Evolutionary conservation across 352 stramenopile genomes (phyloP).

Genomic region (Sclerospora graminicola): DNA sequence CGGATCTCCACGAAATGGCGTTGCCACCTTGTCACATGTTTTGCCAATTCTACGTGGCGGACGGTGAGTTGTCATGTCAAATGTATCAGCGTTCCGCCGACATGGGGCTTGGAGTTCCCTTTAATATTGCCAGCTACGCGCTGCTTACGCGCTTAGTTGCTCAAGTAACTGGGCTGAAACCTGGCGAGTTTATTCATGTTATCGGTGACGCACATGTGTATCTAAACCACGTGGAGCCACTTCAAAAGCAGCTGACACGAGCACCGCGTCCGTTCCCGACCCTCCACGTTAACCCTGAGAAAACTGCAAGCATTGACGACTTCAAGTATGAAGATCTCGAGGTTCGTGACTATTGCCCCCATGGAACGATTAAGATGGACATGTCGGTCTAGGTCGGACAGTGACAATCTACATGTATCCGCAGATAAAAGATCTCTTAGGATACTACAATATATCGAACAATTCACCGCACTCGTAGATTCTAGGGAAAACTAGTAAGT

Average conservation of each 20-base stretch:
- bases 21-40: constrained; percentile 99
- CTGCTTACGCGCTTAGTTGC: constrained; percentile 95
- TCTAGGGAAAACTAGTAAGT: too few species aligned
- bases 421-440: too few species aligned
- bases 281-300: constrained; percentile 82
- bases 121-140: constrained; percentile 99
- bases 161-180: constrained; percentile 88
- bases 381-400: constrained; percentile 89
- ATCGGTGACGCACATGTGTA: constrained; percentile 99
- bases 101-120: constrained; percentile 99
- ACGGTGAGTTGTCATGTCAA: constrained; percentile 78
- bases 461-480: too few species aligned
- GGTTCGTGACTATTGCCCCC: constrained; percentile 92
- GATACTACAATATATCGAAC: too few species aligned
- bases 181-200: constrained; percentile 97
- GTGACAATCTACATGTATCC: too few species aligned
- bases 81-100: constrained; percentile 99
- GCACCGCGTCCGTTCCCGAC: constrained; percentile 92
- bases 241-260: constrained; percentile 92
- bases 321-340: constrained; percentile 96
- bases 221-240: constrained; percentile 96
- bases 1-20: constrained; percentile 94
- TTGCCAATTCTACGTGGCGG: constrained; percentile 90
- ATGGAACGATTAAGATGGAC: constrained; percentile 98
- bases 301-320: constrained; percentile 89